Evolutionary conservation across 2,329 filamentous ascomycete species (phyloP), one percentile per base, ranked within the genome.

Genomic region (Paramyrothecium sp.): DNA sequence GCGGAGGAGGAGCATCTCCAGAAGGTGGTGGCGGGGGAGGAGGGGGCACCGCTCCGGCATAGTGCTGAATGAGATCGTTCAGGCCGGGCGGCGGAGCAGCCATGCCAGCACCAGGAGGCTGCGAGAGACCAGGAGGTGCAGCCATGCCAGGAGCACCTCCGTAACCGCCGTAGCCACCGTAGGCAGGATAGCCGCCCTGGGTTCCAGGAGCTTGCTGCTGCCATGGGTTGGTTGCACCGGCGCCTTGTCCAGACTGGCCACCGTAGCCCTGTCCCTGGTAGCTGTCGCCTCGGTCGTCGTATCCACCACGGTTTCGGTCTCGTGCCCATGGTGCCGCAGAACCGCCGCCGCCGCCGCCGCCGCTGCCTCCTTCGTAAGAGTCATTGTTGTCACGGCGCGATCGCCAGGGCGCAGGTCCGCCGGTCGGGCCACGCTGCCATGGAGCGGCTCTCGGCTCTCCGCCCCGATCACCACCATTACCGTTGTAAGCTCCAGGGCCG

Each of bases 401-500:
- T 58, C 84, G 81, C 91, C 93, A 97, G 8, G 92, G 92, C 64
- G 92, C 92, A 71, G 91, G 85, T 58, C 89, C 91, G 57, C 91
- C 91, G 30, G 90, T 92, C 19, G 92, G 91, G 41, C 89, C 91
- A 69, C 91, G 87, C 72, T 96, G 90, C 92, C 92, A 97, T 53
- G 93, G 93, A 30, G 26, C 26, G 26, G 26, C 26, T 75, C 91
- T 94, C 64, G 85, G 80, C 64, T 89, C 87, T 62, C 79, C 79
- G 58, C 76, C 78, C 41, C 38, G 13, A 19, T 92, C 94, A 64
- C 84, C 87, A 62, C 79, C 79, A 57, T 76, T 78, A 44, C 88
- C 85, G 62, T 78, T 67, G 55, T 72, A 71, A 58, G 72, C 79
- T 56, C 85, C 86, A 57, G 91, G 90, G 13, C 90, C 91, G 61